phyloP scores from a whole-genome alignment of 257 asterid species.

The Solanum piurae region DNA sequence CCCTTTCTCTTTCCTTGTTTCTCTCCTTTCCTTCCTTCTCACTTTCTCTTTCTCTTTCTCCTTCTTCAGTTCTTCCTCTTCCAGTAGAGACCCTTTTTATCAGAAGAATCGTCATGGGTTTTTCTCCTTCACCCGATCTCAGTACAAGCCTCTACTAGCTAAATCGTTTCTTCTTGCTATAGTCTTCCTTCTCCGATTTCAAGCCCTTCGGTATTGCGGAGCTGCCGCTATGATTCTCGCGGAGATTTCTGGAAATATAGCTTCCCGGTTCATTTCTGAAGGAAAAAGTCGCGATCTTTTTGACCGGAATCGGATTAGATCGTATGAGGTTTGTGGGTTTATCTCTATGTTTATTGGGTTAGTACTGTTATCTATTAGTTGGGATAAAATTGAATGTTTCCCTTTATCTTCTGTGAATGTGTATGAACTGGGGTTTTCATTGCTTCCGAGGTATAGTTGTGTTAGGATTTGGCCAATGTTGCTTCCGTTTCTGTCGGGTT shows the following conservation, averaged over 20 bases:
- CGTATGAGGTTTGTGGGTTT: conserved; percentile 58
- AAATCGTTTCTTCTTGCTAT: conserved; percentile 62
- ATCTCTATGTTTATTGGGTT: conserved; percentile 47
- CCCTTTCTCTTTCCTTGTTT: conserved; percentile 80
- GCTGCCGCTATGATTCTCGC: conserved; percentile 88
- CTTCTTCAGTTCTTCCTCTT: background rate
- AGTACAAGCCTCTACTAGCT: conserved; percentile 33
- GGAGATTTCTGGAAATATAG: conserved; percentile 66
- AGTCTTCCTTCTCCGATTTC: conserved; percentile 65
- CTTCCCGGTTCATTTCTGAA: conserved; percentile 51
- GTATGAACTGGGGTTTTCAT: conserved; percentile 25
- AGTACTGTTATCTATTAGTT: conserved; percentile 61
- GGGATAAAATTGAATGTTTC: conserved; percentile 91
- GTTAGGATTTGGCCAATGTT: conserved; percentile 82
- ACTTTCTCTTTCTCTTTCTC: conserved; percentile 42
- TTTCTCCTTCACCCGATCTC: conserved; percentile 38
- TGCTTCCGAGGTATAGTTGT: conserved; percentile 55
- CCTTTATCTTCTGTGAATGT: conserved; percentile 64
- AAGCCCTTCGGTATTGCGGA: conserved; percentile 83
- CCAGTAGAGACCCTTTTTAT: conserved; percentile 11
- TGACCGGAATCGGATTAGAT: conserved; percentile 16
- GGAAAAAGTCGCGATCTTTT: conserved; percentile 34
- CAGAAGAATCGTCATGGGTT: conserved; percentile 28
- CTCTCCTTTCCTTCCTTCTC: conserved; percentile 66
- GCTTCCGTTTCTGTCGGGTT: conserved; percentile 78